phyloP scores from a whole-genome alignment of 2,329 filamentous ascomycete genomes.

The Alternaria hordeiaustralica region DNA sequence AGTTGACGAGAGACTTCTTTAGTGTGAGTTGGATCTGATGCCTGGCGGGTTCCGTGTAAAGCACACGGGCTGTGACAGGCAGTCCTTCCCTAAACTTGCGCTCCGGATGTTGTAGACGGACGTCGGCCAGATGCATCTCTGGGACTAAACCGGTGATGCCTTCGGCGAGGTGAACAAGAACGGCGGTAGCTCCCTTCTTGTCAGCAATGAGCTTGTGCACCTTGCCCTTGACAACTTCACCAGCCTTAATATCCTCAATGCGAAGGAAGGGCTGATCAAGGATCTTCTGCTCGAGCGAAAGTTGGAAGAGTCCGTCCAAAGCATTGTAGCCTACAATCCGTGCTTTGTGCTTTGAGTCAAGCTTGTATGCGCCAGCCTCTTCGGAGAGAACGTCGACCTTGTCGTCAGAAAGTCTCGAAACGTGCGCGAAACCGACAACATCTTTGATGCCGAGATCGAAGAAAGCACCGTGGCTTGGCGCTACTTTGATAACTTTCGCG shows the following conservation, averaged over 20 bases:
- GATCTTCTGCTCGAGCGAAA: constrained; percentile 82
- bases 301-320: constrained; percentile 81
- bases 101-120: constrained; percentile 87
- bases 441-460: constrained; percentile 72
- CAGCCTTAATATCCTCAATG: constrained; percentile 87
- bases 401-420: constrained; percentile 88
- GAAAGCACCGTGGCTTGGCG: constrained; percentile 81
- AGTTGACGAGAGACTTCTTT: constrained; percentile 94
- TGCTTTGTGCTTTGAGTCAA: constrained; percentile 78
- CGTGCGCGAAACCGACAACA: constrained; percentile 88
- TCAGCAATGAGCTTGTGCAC: constrained; percentile 85
- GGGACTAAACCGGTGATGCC: constrained; percentile 89
- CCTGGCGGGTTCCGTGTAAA: constrained; percentile 78
- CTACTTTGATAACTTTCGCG: constrained; percentile 80
- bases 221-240: constrained; percentile 78
- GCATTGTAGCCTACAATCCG: constrained; percentile 87
- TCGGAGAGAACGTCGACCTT: constrained; percentile 85
- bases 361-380: constrained; percentile 76
- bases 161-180: constrained; percentile 84
- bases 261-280: constrained; percentile 88
- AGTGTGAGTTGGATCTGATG: constrained; percentile 84
- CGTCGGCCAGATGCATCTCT: constrained; percentile 86
- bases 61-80: constrained; percentile 81
- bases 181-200: constrained; percentile 76
- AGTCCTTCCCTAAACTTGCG: constrained; percentile 93